These are phyloP conservation scores for Russula foetens DNA, from an alignment of 768 basidiomycete species.

Conservation along the genomic window DNA sequence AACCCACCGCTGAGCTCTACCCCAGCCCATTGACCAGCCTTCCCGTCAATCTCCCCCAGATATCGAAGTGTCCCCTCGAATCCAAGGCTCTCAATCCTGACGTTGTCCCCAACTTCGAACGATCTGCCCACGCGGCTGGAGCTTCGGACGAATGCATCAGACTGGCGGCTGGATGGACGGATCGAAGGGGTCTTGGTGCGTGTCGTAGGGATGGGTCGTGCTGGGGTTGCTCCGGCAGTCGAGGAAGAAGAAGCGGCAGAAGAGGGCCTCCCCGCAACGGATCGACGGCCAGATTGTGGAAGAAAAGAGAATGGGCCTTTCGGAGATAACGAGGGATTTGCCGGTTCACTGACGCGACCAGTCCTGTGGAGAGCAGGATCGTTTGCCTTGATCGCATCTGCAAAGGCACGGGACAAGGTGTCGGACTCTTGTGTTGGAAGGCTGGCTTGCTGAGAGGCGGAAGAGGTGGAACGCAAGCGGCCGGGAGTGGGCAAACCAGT, in stretches of 20 bases:
- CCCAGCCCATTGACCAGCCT: conserved; percentile 87
- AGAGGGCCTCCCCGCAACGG: conserved; percentile 49
- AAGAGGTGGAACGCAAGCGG: conserved; percentile 60
- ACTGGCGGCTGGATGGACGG: conserved; percentile 59
- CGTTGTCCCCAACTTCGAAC: conserved; percentile 72
- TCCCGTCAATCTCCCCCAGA: conserved; percentile 81
- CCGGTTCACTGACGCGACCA: conserved; percentile 32
- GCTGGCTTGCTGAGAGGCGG: conserved; percentile 29
- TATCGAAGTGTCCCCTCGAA: conserved; percentile 80
- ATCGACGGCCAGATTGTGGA: conserved; percentile 33
- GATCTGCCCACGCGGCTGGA: conserved; percentile 36
- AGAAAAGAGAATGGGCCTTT: conserved; percentile 31
- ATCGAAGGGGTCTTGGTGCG: conserved; percentile 46
- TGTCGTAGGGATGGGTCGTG: conserved; percentile 21
- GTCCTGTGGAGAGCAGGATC: conserved; percentile 67
- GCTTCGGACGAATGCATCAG: conserved; percentile 46
- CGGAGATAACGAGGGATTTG: conserved; percentile 37
- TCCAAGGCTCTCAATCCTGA: conserved; percentile 81
- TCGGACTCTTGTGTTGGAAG: conserved; percentile 38
- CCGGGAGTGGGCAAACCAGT: conserved; percentile 63
- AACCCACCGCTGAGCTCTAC: conserved; percentile 85
- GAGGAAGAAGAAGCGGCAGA: conserved; percentile 55
- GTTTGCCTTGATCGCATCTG: conserved; percentile 72
- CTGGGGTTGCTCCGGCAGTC: conserved; percentile 26
- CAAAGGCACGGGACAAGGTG: conserved; percentile 63